Conservation (phyloP, 2,329 filamentous ascomycete species). For the Penicillium sp. region DNA sequence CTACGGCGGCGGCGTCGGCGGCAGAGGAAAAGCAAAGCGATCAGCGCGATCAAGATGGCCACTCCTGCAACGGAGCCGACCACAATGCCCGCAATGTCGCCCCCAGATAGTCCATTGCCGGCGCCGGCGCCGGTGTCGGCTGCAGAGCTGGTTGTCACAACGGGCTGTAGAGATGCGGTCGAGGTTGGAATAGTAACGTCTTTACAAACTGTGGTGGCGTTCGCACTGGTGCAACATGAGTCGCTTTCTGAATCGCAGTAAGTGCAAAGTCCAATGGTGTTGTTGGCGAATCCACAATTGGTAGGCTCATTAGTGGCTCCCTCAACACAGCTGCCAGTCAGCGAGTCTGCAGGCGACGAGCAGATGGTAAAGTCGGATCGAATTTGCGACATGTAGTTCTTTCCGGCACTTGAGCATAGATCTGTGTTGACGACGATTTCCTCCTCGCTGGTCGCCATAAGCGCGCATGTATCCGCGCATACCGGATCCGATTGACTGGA, state of each 20-base stretch:
- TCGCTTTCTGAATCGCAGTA: slow-evolving; percentile 88
- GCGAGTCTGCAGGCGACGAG: slow-evolving; percentile 74
- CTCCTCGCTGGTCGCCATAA: slow-evolving; percentile 72
- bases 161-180: slow-evolving; percentile 60
- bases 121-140: slow-evolving; percentile 32
- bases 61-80: slow-evolving; percentile 74
- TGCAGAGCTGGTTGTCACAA: slow-evolving; percentile 62
- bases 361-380: slow-evolving; percentile 91
- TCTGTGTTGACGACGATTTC: slow-evolving; percentile 72
- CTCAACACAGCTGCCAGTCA: slow-evolving; percentile 72
- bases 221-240: slow-evolving; percentile 85
- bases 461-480: slow-evolving; percentile 85
- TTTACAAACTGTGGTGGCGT: slow-evolving; percentile 71
- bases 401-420: slow-evolving; percentile 68
- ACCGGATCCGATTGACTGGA: slow-evolving; percentile 68
- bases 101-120: slow-evolving; percentile 66
- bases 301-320: slow-evolving; percentile 77
- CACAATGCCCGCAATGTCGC: slow-evolving; percentile 86
- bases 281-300: slow-evolving; percentile 81
- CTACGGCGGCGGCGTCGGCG: slow-evolving; percentile 57
- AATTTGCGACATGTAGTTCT: slow-evolving; percentile 72
- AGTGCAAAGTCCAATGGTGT: slow-evolving; percentile 73
- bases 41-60: slow-evolving; percentile 65
- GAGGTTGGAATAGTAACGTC: slow-evolving; percentile 72
- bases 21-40: slow-evolving; percentile 59